Evolutionary conservation across 345 rosid species (phyloP), one percentile per base, ranked within the genome.

Genomic region (Linum lewisii): DNA sequence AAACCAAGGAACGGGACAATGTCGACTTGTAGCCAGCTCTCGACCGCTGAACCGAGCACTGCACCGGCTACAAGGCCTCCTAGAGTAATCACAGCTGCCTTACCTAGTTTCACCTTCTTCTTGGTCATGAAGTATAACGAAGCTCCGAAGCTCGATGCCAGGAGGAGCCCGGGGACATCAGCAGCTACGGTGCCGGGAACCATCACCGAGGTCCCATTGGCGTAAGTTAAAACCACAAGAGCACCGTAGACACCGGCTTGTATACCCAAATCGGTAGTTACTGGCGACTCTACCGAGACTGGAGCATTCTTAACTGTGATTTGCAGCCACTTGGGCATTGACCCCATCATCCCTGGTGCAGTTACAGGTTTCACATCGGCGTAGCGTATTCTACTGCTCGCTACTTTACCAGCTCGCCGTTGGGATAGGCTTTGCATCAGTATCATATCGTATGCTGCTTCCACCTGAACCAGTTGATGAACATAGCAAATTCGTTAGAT

Each of bases 41-140:
- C 95, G 7, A 85, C 77, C 2, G 95, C 84, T 7, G 99, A 85
- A 59, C 99, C 99, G 68, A 85, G 86, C 64, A 84, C 92, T 1
- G 95, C 99, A 56, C 99, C 99, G n/a, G 84, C 92, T 64, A 84
- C 87, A 55, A 93, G 85, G 57, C 99, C 99, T 38, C 97, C 96
- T 24, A 84, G 63, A 3, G 96, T 84, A 52, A 89, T 82, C 34
- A 79, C 72, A n/a, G 84, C 79, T 29, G 99, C 95, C 75, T 93
- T 93, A 49, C 99, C 95, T 77, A 87, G 69, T 77, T 79, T 93
- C 58, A 93, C 81, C 51, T 87, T 89, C 81, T 54, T 82, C 72
- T 50, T 84, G 65, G 92, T 85, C 94, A 89, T 77, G 82, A 93
- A 89, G 77, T 85, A 93, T 34, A 93, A 67, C 64, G 97, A 89